Base-by-base conservation (phyloP, 2,329 filamentous ascomycete species). In the Phialophora expanda region DNA sequence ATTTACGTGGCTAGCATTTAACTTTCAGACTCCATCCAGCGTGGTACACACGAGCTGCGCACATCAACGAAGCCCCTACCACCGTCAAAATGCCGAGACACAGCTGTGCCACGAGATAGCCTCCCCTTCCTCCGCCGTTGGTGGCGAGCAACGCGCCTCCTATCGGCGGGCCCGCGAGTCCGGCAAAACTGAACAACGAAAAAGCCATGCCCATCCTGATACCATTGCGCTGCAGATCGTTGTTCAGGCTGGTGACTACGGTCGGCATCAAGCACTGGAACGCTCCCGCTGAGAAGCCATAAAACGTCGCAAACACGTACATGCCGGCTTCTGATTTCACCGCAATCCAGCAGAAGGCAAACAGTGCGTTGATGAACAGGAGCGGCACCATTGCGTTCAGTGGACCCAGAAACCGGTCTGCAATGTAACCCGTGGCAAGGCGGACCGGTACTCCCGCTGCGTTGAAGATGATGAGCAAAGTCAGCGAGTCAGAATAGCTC, bases 221-320 rank as follows among this genome's bases (percentile, higher is more conserved):
- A 0, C 85, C 85, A 4, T 78, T 77, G 73, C 84, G 86, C 66
- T 80, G 80, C 65, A 85, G 64, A 71, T 87, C 83, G 0, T 79
- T 79, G 0, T 83, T 85, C 64, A 87, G 76, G 50, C 83, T 84
- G 57, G 82, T 84, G 50, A 90, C 72, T 0, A 84, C 85, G 0
- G 88, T 86, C 0, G 89, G 89, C 71, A 91, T 90, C 11, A 92
- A 75, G 11, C 84, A 84, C 76, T 91, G 89, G 60, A 91, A 85
- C 0, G 82, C 87, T 0, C 87, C 88, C 0, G 84, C 86, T 1
- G 83, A 84, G 57, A 90, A 81, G 1, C 90, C 90, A 73, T 89
- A 90, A 64, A 89, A 81, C 0, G 82, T 78, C 0, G 85, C 79
- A 82, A 90, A 92, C 0, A 79, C 81, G 72, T 90, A 90, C 30